A percentile compares a stretch with the other conserved stretches of the same genome.
Evolutionary conservation across 1,284 basidiomycete species (phyloP).

Genomic region (Apiotrichum veenhuisii): DNA sequence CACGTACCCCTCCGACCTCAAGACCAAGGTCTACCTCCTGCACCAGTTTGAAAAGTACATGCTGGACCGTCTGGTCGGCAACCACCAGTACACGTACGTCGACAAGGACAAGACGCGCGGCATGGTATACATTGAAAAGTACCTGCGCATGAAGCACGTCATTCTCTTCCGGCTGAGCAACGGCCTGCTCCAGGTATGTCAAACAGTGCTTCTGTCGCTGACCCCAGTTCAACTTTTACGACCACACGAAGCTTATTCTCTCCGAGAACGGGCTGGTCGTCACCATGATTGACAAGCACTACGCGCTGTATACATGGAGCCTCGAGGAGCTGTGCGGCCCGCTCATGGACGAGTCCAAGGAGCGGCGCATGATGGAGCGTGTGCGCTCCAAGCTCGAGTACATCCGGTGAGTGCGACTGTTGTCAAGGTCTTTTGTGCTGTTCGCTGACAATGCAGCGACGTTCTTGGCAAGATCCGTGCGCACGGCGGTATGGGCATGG

Average conservation of each 20-base stretch:
- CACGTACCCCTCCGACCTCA: constrained; percentile 57
- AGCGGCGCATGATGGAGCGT: constrained; percentile 35
- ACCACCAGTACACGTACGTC: constrained; percentile 70
- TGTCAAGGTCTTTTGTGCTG: neutral
- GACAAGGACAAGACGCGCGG: constrained; percentile 67
- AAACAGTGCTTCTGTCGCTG: neutral
- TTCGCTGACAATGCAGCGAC: constrained; percentile 15
- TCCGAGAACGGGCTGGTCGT: constrained; percentile 73
- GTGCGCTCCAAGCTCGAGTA: constrained; percentile 44
- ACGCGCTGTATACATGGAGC: constrained; percentile 69
- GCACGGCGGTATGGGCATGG: constrained; percentile 17
- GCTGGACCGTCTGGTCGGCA: constrained; percentile 75
- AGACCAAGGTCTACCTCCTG: constrained; percentile 81
- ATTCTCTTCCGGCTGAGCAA: constrained; percentile 96
- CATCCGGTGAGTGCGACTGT: constrained; percentile 35
- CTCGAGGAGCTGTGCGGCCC: constrained; percentile 60
- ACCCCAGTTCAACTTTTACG: constrained; percentile 86
- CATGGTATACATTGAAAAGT: constrained; percentile 93
- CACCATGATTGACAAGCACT: constrained; percentile 85
- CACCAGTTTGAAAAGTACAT: constrained; percentile 92
- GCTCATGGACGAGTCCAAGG: constrained; percentile 52
- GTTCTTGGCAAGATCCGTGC: constrained; percentile 32
- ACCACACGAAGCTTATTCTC: constrained; percentile 91
- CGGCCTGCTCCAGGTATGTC: constrained; percentile 77
- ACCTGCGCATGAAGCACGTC: constrained; percentile 91